These are phyloP conservation scores for Parsonsia alboflavescens DNA, from an alignment of 257 asterid genomes.

Conservation along the genomic window DNA sequence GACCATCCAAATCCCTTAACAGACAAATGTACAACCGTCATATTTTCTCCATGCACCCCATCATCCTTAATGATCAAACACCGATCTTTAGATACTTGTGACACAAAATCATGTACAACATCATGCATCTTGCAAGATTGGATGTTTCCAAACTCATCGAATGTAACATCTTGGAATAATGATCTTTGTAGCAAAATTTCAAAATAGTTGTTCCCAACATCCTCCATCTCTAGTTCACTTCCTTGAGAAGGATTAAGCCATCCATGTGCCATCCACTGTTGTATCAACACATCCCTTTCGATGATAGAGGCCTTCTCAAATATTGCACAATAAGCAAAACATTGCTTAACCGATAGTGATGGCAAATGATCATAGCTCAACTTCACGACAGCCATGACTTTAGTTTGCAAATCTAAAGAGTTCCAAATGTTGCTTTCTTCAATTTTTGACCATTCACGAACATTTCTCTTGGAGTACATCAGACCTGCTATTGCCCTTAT, in stretches of 20 bases:
- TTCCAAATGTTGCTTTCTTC: no score
- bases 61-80: background rate
- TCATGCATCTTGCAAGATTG: no score
- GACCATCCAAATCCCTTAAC: background rate
- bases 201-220: no score
- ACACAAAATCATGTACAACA: background rate
- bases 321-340: constrained; percentile 17
- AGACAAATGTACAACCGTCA: background rate
- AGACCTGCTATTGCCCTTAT: background rate
- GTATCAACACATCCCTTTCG: no score
- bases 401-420: no score
- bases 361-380: constrained; percentile 10
- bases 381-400: background rate
- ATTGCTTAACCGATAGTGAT: constrained; percentile 4
- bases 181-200: no score
- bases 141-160: no score
- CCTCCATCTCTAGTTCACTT: background rate
- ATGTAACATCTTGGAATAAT: no score
- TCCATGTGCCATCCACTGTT: no score
- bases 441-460: no score
- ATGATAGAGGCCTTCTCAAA: background rate
- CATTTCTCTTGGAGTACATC: background rate
- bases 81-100: background rate
- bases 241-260: background rate
- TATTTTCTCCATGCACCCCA: background rate